A percentile compares a stretch with the other conserved stretches of the same genome.
phyloP scores from a whole-genome alignment of 1,284 basidiomycete genomes.

The Cutaneotrichosporon sp. region DNA sequence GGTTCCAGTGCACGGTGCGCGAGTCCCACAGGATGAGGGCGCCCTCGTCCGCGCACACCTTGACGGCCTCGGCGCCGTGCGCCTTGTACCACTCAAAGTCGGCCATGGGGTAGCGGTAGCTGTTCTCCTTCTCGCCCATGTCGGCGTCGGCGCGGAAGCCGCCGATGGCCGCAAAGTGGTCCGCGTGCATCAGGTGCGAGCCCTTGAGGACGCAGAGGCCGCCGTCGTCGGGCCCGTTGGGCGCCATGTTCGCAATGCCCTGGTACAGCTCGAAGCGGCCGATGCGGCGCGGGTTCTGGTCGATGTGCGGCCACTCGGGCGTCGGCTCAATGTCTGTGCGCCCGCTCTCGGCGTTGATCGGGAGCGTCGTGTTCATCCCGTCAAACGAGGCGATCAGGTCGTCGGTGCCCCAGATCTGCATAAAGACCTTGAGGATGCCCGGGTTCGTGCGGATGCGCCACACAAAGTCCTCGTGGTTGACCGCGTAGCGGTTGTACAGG shows the following conservation, averaged over 20 bases:
- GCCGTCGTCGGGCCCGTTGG: constrained; percentile 33
- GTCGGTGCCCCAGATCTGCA: constrained; percentile 45
- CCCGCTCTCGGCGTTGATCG: constrained; percentile 17
- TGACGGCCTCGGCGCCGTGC: constrained; percentile 28
- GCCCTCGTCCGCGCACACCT: constrained; percentile 28
- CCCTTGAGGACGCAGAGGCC: constrained; percentile 35
- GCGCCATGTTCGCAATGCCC: constrained; percentile 33
- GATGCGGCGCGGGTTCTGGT: constrained; percentile 31
- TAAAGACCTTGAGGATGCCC: constrained; percentile 40
- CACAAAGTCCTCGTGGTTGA: constrained; percentile 46
- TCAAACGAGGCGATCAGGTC: constrained; percentile 48
- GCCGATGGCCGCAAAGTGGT: constrained; percentile 26
- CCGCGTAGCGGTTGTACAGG: constrained; percentile 35
- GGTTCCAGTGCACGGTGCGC: constrained; percentile 37
- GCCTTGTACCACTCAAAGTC: constrained; percentile 31
- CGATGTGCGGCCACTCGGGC: constrained; percentile 32
- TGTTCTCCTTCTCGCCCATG: constrained; percentile 26
- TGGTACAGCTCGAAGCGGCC: constrained; percentile 31
- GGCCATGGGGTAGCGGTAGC: constrained; percentile 21
- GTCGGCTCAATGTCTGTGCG: constrained; percentile 25
- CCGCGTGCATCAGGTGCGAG: constrained; percentile 25
- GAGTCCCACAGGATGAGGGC: constrained; percentile 37
- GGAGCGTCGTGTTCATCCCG: constrained; percentile 30
- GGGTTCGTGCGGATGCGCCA: constrained; percentile 45
- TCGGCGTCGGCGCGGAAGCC: constrained; percentile 29